Base-by-base conservation (phyloP, 805 yeast species). In the Lachancea dasiensis region DNA sequence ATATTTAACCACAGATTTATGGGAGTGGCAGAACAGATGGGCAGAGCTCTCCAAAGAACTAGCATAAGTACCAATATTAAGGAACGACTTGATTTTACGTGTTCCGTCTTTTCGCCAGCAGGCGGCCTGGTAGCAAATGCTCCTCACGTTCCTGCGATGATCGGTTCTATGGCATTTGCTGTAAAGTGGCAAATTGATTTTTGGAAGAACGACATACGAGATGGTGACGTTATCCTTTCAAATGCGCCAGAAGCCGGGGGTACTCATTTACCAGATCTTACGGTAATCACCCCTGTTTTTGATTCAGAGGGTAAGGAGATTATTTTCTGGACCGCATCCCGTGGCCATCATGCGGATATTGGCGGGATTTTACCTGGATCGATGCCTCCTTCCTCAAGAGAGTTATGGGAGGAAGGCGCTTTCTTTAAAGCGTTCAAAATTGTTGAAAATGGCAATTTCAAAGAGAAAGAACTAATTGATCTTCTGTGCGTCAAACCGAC, bases 331-430 rank as follows among this genome's bases (percentile, higher is more conserved):
- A 86, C 86, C 10, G 97, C 97, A 0, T 81, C 95, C 0, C 70
- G 97, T 46, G 97, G 96, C 2, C 97, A 89, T 62, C 97, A 90
- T 63, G 89, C 95, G 5, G 97, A 89, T 60, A 89, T 90, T 53
- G 97, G 97, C 13, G 94, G 95, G 10, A 75, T 81, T 41, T 64
- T 86, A 23, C 95, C 96, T 1, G 97, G 97, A 1, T 82, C 95
- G 0, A 86, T 89, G 86, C 96, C 96, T 11, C 95, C 96, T 6
- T 78, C 82, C 54, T 86, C 96, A 2, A 85, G 79, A 51, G 78
- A 79, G 41, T 63, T 90, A 27, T 81, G 77, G 69, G 89, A 89
- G 54, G 97, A 89, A 62, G 97, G 97, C 31, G 96, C 95, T 2
- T 75, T 85, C 3, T 86, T 90, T 24, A 72, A 76, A 50, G 79